Evolutionary conservation across 2,329 filamentous ascomycete species (phyloP).

Genomic region (Phialocephala subalpina): DNA sequence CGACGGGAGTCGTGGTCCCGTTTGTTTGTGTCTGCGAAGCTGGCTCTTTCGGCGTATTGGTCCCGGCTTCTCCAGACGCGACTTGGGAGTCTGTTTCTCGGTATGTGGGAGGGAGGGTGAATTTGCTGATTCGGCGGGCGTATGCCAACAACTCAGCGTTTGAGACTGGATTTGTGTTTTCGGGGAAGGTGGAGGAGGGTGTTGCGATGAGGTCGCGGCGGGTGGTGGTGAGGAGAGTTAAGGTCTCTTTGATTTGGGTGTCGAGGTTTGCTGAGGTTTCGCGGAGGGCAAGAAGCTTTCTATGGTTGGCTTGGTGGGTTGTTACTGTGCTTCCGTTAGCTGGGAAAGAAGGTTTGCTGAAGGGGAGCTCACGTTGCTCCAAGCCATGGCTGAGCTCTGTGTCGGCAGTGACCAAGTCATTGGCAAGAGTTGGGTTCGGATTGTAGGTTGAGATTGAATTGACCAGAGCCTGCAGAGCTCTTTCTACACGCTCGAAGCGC

Average conservation of each 20-base stretch:
- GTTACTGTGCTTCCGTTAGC: constrained; percentile 59
- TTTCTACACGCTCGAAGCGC: constrained; percentile 72
- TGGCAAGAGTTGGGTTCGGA: constrained; percentile 71
- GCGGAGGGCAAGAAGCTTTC: constrained; percentile 74
- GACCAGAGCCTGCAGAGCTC: constrained; percentile 72
- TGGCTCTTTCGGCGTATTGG: constrained; percentile 34
- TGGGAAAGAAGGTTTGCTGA: neutral
- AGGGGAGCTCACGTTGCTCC: constrained; percentile 61
- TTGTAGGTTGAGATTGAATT: constrained; percentile 86
- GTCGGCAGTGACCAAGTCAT: constrained; percentile 76
- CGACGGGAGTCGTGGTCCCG: constrained; percentile 38
- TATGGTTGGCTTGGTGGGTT: constrained; percentile 77
- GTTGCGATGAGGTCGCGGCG: constrained; percentile 76
- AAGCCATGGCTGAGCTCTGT: constrained; percentile 71
- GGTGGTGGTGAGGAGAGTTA: constrained; percentile 73
- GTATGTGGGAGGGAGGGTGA: constrained; percentile 67
- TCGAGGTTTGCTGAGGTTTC: constrained; percentile 71
- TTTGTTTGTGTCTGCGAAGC: constrained; percentile 38
- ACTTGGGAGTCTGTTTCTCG: constrained; percentile 33
- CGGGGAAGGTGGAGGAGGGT: constrained; percentile 62
- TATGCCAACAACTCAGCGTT: constrained; percentile 80
- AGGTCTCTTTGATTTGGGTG: constrained; percentile 73
- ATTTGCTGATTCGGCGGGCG: constrained; percentile 81
- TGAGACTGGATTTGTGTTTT: constrained; percentile 61
- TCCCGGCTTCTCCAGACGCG: constrained; percentile 14